Evolutionary conservation across 805 yeast genomes (phyloP).

Genomic region (Barnettozyma sucrosica): DNA sequence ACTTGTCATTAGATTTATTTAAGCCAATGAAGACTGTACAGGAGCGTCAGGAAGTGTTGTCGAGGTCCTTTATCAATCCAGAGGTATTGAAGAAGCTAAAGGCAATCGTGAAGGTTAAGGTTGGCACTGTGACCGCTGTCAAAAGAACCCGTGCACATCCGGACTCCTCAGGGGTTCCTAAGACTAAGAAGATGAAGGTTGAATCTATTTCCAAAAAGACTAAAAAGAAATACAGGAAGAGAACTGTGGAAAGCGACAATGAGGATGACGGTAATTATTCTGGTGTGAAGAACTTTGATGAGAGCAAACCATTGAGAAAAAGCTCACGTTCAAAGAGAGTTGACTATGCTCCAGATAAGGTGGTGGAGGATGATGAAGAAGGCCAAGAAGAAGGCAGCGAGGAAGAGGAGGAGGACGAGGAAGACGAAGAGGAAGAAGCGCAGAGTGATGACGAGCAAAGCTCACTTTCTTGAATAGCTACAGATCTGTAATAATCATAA

Average conservation of each 20-base stretch:
- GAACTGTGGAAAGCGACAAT: conserved; percentile 11
- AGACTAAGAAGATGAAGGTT: conserved; percentile 17
- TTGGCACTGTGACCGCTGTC: conserved; percentile 22
- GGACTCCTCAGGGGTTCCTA: conserved; percentile 12
- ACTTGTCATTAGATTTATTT: conserved; percentile 65
- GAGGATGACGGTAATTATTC: conserved; percentile 2
- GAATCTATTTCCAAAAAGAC: conserved; percentile 4
- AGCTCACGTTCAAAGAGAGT: conserved; percentile 36
- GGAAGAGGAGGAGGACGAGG: not conserved
- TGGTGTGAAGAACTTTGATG: not conserved
- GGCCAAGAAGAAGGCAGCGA: not conserved
- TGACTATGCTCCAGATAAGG: conserved; percentile 28
- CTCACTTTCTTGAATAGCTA: not conserved
- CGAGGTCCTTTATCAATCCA: conserved; percentile 52
- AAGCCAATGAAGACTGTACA: conserved; percentile 50
- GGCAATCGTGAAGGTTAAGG: conserved; percentile 28
- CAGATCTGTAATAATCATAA: too few species aligned
- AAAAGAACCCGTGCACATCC: conserved; percentile 14
- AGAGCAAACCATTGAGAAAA: conserved; percentile 33
- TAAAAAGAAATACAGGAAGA: conserved; percentile 13
- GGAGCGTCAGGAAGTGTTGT: conserved; percentile 52
- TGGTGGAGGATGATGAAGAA: conserved; percentile 4
- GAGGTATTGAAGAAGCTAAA: conserved; percentile 34
- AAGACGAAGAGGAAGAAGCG: not conserved
- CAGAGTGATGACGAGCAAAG: not conserved